Conservation (phyloP, 495 filamentous ascomycete genomes). For the Tuber borchii region DNA sequence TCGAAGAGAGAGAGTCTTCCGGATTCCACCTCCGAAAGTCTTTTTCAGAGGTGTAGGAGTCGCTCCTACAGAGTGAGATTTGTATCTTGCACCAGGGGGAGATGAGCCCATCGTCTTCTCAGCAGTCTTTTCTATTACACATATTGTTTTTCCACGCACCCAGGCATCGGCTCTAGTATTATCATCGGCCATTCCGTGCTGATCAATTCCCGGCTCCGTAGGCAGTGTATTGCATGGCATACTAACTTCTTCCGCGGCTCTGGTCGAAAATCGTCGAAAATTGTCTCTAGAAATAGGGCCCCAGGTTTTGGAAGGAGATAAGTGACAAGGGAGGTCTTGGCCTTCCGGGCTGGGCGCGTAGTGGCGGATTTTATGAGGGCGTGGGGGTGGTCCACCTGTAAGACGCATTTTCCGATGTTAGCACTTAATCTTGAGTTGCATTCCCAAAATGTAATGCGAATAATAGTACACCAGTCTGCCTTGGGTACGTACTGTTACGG, state of each 20-base stretch:
- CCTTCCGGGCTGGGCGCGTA: background rate
- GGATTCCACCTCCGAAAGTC: background rate
- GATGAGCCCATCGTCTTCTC: constrained; percentile 15
- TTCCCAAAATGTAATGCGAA: constrained; percentile 6
- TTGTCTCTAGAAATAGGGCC: constrained; percentile 9
- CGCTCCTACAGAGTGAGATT: background rate
- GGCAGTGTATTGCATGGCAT: constrained; percentile 7
- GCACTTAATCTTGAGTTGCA: constrained; percentile 1
- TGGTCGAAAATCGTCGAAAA: constrained; percentile 9
- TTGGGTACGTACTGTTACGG: background rate
- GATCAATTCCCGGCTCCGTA: background rate
- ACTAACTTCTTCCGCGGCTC: constrained; percentile 2
- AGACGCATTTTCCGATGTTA: constrained; percentile 3
- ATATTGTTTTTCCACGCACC: constrained; percentile 14
- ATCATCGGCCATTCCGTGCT: constrained; percentile 6
- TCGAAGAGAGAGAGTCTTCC: background rate
- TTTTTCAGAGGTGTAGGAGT: background rate
- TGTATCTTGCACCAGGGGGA: constrained; percentile 6
- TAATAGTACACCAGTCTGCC: background rate
- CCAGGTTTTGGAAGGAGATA: constrained; percentile 14
- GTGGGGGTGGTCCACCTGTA: constrained; percentile 12
- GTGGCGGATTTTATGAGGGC: constrained; percentile 20
- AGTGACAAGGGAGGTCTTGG: constrained; percentile 7
- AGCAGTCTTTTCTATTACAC: constrained; percentile 15
- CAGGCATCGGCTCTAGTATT: constrained; percentile 2